Base-by-base conservation (phyloP, 129 eudicot genomes). In the Artemisia argyi region DNA sequence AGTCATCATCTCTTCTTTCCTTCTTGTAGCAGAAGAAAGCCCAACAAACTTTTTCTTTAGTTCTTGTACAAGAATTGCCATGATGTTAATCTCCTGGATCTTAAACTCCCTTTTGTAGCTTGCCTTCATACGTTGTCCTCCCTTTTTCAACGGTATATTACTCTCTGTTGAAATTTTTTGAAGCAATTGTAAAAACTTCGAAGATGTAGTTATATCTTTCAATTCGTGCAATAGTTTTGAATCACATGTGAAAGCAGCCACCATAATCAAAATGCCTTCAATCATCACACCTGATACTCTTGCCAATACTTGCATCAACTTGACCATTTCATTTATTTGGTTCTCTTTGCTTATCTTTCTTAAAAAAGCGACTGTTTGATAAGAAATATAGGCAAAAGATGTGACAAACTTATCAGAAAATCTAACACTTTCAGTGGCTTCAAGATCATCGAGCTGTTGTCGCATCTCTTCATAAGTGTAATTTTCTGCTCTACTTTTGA, bases 381-480 rank as follows among this genome's bases (percentile, higher is more conserved):
- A 5, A 60, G 50, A 72, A 0, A 60, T 47, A 48, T 42, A 30
- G 1, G 49, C 76, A 61, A 26, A 72, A 16, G 32, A 60, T 61
- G 30, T 16, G 60, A 61, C 4, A 16, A 58, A 22, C 6, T n/a
- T 22, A 72, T 15, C 46, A 59, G 58, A 58, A 22, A 59, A 46
- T 24, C 48, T 46, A n/a, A 58, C 39, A 24, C 58, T n/a, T 20
- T 58, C 12, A 72, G 68, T 59, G 30, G 69, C 69, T 73, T 73
- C 77, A 61, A 73, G 30, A 61, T 73, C 77, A 47, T 61, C 14
- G 6, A 73, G 60, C 50, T 60, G 69, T 7, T 72, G 68, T 61
- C n/a, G 51, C 76, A 72, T 72, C 60, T 73, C 77, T 61, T 32
- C 9, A 5, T 39, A 32, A 73, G 39, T 26, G 51, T 73, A 73